Evolutionary conservation across 495 filamentous ascomycete genomes (phyloP), one percentile per base, ranked within the genome.

Genomic region (Aspergillus ostianus): DNA sequence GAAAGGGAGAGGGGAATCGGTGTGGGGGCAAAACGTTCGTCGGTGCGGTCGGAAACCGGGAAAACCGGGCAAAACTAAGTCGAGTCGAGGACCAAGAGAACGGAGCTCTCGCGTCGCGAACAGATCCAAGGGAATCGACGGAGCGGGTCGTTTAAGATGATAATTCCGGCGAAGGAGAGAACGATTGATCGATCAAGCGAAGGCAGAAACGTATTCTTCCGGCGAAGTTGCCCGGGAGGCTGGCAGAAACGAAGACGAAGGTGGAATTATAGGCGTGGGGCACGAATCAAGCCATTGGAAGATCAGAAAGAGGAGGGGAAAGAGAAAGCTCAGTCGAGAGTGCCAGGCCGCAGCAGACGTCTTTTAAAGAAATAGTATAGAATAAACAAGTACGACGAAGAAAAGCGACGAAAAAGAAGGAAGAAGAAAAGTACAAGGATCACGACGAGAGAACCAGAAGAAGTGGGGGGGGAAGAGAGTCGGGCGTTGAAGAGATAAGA

Each of bases 201-300:
- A 57, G 48, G 53, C 21, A 47, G 48, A 48, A 56, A 30, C 46
- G 36, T 46, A 45, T 48, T 29, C 36, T 41, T 15, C 12, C 36
- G 13, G 36, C 2, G 9, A 41, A 4, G 13, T 41, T 41, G 30
- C 6, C 44, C 12, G 21, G 32, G 53, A 48, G n/a, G 46, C 36
- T 51, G 45, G 26, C n/a, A 26, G 52, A 41, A 53, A 44, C 47
- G 47, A n/a, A n/a, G n/a, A 32, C 23, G 23, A 45, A 53, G 59
- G 54, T 51, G 47, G 21, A 21, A 32, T 32, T 55, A 44, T 63
- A 45, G 52, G 59, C 64, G 64, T 58, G 64, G 64, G 64, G 60
- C 64, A 63, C 51, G 61, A 27, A 53, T 63, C 55, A 62, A 58
- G 64, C 50, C 59, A 61, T 32, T 4, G 23, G 23, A 26, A 26